Percentiles rank a stretch among this genome's conserved stretches.
Evolutionary conservation across 2,329 filamentous ascomycete genomes (phyloP).

Genomic region (Tolypocladium amazonense): DNA sequence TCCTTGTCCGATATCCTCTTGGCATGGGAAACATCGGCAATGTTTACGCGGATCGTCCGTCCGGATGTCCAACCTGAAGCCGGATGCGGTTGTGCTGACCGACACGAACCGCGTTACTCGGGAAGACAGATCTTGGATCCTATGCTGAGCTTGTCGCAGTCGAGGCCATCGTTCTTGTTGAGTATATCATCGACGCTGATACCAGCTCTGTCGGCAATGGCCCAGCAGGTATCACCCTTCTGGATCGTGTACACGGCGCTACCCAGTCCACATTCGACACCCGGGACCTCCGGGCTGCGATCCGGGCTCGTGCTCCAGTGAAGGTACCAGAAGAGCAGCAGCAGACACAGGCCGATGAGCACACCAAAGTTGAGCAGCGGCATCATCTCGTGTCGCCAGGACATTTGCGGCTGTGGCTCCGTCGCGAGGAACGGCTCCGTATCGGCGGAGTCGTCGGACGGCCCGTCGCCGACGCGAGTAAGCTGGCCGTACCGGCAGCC

Average conservation of each 20-base stretch:
- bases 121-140: conserved; percentile 37
- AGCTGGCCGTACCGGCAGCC: conserved; percentile 39
- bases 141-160: conserved; percentile 33
- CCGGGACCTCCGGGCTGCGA: background rate
- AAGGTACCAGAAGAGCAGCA: conserved; percentile 39
- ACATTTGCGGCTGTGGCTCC: conserved; percentile 17
- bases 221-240: conserved; percentile 42
- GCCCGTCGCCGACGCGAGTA: conserved; percentile 23
- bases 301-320: conserved; percentile 16
- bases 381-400: conserved; percentile 41
- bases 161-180: conserved; percentile 30
- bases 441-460: conserved; percentile 14
- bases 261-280: conserved; percentile 14
- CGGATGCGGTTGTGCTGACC: background rate
- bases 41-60: background rate
- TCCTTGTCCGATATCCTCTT: background rate
- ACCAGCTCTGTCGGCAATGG: conserved; percentile 31
- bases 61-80: background rate
- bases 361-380: conserved; percentile 50
- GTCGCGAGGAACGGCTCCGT: conserved; percentile 19
- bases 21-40: background rate
- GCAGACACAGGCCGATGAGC: conserved; percentile 37
- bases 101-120: background rate
- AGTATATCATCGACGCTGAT: conserved; percentile 35
- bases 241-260: conserved; percentile 28